phyloP scores from a whole-genome alignment of 2,329 filamentous ascomycete species.

The Geosmithia morbida region DNA sequence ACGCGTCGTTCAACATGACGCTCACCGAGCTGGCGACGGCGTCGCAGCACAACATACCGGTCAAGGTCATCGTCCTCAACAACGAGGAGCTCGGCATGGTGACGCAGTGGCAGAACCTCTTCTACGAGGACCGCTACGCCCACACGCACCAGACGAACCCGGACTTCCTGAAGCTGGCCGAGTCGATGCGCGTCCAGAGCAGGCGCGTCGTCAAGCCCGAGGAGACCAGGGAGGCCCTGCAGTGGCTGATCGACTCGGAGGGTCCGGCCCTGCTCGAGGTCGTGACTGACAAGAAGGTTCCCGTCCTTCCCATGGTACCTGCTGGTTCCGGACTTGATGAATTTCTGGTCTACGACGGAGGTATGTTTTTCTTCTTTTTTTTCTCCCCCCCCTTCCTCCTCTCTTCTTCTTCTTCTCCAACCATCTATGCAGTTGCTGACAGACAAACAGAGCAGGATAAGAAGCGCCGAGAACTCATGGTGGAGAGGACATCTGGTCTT shows the following conservation, averaged over 20 bases:
- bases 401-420: background rate
- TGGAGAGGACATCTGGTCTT: slow-evolving; percentile 40
- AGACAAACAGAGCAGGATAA: slow-evolving; percentile 46
- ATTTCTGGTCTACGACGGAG: slow-evolving; percentile 44
- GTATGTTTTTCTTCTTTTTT: slow-evolving; percentile 9
- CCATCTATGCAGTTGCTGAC: slow-evolving; percentile 17
- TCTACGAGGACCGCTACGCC: slow-evolving; percentile 85
- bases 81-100: slow-evolving; percentile 99
- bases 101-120: slow-evolving; percentile 95
- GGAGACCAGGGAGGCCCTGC: slow-evolving; percentile 62
- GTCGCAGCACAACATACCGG: slow-evolving; percentile 88
- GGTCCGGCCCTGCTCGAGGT: slow-evolving; percentile 92
- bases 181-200: slow-evolving; percentile 78
- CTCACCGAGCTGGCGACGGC: slow-evolving; percentile 88
- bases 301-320: slow-evolving; percentile 96
- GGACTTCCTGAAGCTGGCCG: slow-evolving; percentile 84
- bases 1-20: slow-evolving; percentile 99
- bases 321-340: slow-evolving; percentile 78
- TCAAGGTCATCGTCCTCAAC: slow-evolving; percentile 90
- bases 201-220: slow-evolving; percentile 58
- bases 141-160: slow-evolving; percentile 93
- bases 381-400: background rate
- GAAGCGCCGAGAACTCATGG: slow-evolving; percentile 52
- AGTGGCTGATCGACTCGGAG: slow-evolving; percentile 79
- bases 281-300: slow-evolving; percentile 79